These are phyloP conservation scores for Parietaria judaica DNA, from an alignment of 306 rosid species.

Conservation along the genomic window DNA sequence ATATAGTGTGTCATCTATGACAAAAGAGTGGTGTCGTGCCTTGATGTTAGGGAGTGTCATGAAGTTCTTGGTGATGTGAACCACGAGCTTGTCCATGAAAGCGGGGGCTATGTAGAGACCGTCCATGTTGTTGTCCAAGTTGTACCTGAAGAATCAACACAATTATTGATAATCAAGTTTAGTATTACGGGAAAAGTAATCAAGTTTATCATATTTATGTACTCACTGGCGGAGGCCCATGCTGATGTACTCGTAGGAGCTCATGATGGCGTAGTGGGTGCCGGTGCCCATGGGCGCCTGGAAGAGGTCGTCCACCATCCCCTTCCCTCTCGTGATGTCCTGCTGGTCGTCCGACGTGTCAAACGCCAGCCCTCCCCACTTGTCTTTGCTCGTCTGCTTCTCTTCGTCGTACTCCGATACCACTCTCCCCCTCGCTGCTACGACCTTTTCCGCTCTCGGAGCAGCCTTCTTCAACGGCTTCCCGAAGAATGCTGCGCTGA, in stretches of 20 bases:
- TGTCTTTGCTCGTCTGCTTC: slow-evolving; percentile 23
- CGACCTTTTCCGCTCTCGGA: slow-evolving; percentile 6
- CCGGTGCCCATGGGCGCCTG: slow-evolving; percentile 32
- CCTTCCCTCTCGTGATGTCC: slow-evolving; percentile 42
- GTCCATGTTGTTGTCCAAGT: slow-evolving; percentile 33
- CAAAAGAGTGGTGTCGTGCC: slow-evolving; percentile 9
- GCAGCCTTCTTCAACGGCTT: slow-evolving; percentile 22
- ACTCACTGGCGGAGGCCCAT: slow-evolving; percentile 31
- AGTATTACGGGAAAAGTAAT: not conserved
- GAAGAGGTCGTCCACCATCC: slow-evolving; percentile 31
- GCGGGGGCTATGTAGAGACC: slow-evolving; percentile 46
- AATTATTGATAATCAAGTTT: not conserved
- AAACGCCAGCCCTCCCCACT: slow-evolving; percentile 29
- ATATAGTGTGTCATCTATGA: too few relatives aligned
- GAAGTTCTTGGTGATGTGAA: slow-evolving; percentile 41
- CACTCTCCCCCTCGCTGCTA: slow-evolving; percentile 10
- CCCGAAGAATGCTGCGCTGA: slow-evolving; percentile 28
- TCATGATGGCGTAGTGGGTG: slow-evolving; percentile 34
- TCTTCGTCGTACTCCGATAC: slow-evolving; percentile 21
- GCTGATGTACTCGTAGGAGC: slow-evolving; percentile 34
- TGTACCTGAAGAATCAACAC: slow-evolving; percentile 23
- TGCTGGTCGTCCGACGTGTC: slow-evolving; percentile 35
- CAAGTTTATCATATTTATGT: too few relatives aligned
- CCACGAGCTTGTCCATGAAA: slow-evolving; percentile 51
- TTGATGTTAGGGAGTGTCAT: slow-evolving; percentile 40